Conservation (phyloP, 2,329 filamentous ascomycete species). For the Fusarium robinianum region DNA sequence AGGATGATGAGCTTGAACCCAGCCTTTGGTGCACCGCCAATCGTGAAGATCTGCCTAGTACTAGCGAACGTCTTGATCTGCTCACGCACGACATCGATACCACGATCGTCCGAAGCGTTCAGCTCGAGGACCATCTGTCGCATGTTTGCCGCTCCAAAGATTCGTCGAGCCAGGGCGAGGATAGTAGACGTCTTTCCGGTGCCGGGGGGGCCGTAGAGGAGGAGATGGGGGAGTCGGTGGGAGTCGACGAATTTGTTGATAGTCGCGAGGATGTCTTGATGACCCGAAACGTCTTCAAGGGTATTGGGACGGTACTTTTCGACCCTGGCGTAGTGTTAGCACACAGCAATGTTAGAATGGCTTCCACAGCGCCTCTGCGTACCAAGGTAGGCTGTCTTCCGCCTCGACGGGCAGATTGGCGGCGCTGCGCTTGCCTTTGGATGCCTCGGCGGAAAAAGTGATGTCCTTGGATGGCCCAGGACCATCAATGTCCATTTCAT, state of each 20-base stretch:
- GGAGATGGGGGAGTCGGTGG: conserved; percentile 91
- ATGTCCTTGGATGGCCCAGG: conserved; percentile 54
- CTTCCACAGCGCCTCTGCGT: conserved; percentile 21
- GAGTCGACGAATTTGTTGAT: conserved; percentile 97
- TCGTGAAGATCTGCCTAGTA: conserved; percentile 92
- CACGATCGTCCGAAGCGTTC: conserved; percentile 95
- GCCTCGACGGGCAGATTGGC: conserved; percentile 94
- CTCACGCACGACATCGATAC: conserved; percentile 96
- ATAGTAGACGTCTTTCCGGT: conserved; percentile 98
- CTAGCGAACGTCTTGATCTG: conserved; percentile 99
- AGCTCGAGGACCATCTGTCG: conserved; percentile 98
- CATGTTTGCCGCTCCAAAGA: conserved; percentile 91
- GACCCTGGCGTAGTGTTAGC: conserved; percentile 62
- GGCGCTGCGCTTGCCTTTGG: conserved; percentile 88
- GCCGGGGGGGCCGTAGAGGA: conserved; percentile 94
- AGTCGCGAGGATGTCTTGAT: conserved; percentile 95
- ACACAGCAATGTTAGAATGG: background rate
- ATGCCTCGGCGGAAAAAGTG: conserved; percentile 74
- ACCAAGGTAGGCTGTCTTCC: conserved; percentile 94
- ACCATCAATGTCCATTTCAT: conserved; percentile 65
- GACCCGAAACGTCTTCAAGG: conserved; percentile 90
- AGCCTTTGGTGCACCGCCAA: conserved; percentile 66
- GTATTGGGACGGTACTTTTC: conserved; percentile 94
- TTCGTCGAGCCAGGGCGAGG: conserved; percentile 86
- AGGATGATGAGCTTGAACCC: conserved; percentile 95